phyloP scores from a whole-genome alignment of 306 rosid genomes.

The Datisca glomerata region DNA sequence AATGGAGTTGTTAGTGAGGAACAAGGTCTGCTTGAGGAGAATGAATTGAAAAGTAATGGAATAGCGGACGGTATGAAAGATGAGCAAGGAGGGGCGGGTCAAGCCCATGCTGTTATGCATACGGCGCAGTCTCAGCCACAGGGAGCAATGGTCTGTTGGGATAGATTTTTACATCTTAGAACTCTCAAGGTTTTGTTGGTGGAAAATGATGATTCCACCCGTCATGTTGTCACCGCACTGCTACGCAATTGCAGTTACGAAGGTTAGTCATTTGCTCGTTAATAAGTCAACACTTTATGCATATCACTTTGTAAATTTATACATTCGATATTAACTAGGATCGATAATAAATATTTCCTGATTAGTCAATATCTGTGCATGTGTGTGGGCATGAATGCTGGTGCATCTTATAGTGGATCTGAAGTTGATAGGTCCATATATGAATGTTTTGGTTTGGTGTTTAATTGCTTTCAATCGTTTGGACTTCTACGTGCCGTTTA shows the following conservation, averaged over 20 bases:
- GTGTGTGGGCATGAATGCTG: too few relatives aligned
- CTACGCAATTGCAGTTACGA: constrained; percentile 96
- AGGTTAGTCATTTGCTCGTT: constrained; percentile 30
- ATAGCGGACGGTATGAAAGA: constrained; percentile 28
- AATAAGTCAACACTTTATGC: neutral
- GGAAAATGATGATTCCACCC: constrained; percentile 79
- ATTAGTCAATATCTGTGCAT: too few relatives aligned
- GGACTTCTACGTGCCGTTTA: constrained; percentile 5
- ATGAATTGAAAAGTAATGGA: constrained; percentile 38
- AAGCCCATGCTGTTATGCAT: constrained; percentile 29
- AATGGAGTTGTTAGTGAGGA: constrained; percentile 25
- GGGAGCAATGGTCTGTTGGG: constrained; percentile 77
- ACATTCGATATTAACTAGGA: too few relatives aligned
- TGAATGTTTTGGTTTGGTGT: too few relatives aligned
- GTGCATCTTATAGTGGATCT: too few relatives aligned
- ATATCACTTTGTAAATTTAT: too few relatives aligned
- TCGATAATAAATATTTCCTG: too few relatives aligned
- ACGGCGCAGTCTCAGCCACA: constrained; percentile 43
- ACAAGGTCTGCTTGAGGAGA: constrained; percentile 16
- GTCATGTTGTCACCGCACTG: constrained; percentile 76
- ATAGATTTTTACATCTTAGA: constrained; percentile 72
- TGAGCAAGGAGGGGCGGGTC: constrained; percentile 26
- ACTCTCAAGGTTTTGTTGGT: constrained; percentile 85
- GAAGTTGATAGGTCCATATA: too few relatives aligned
- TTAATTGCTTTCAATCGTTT: too few relatives aligned